Conservation (phyloP, 2,329 filamentous ascomycete genomes). For the Fusarium nematophilum region DNA sequence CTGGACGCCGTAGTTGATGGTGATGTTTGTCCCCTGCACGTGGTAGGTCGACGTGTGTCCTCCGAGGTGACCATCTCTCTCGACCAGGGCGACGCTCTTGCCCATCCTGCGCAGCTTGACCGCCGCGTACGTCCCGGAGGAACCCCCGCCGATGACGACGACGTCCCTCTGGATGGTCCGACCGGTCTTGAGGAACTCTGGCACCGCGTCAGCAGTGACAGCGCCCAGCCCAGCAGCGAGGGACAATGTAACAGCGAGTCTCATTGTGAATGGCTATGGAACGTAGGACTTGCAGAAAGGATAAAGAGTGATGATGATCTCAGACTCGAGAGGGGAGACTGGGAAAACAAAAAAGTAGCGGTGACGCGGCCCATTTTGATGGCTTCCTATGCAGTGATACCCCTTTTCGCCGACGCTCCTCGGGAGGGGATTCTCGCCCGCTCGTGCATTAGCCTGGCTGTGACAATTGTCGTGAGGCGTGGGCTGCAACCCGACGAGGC, state of each 20-base stretch:
- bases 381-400: constrained; percentile 32
- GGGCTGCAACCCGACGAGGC: background rate
- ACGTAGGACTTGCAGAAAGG: constrained; percentile 11
- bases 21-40: constrained; percentile 25
- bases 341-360: constrained; percentile 13
- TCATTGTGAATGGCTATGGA: constrained; percentile 31
- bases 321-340: too few relatives aligned
- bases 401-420: constrained; percentile 12
- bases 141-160: constrained; percentile 34
- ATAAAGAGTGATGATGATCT: constrained; percentile 2
- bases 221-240: constrained; percentile 23
- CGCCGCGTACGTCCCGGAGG: constrained; percentile 32
- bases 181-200: constrained; percentile 2
- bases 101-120: constrained; percentile 34
- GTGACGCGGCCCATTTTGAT: constrained; percentile 33
- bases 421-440: background rate
- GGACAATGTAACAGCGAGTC: constrained; percentile 31
- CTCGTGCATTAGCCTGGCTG: constrained; percentile 5
- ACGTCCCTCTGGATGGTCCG: constrained; percentile 23
- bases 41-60: constrained; percentile 33
- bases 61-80: constrained; percentile 22
- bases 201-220: constrained; percentile 15
- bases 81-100: constrained; percentile 28
- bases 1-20: constrained; percentile 34
- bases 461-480: constrained; percentile 13